Evolutionary conservation across 768 basidiomycete genomes (phyloP), one percentile per base, ranked within the genome.

Genomic region (Mycena metata): DNA sequence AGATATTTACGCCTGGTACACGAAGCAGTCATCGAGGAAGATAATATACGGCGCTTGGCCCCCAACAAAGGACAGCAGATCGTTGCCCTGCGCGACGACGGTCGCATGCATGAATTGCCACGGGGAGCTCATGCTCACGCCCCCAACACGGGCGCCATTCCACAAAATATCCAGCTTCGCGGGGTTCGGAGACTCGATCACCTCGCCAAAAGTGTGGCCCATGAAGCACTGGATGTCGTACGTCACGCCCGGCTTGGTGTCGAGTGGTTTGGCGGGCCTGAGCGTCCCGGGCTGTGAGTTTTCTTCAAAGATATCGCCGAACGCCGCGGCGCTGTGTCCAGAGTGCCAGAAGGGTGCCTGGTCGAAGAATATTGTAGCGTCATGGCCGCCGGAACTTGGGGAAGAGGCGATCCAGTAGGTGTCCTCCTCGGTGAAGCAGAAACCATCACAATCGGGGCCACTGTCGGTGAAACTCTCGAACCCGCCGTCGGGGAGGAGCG

Each of bases 211-310:
- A 11, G 79, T 72, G 67, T 80, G 82, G 47, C 77, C 76, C 49
- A 82, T 80, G 80, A 85, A 86, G 77, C 83, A 82, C 35, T 78
- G 77, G 60, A 85, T 77, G 39, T 71, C 69, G 69, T 86, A 86
- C 36, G 56, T 77, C 69, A 76, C 76, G 2, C 83, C 83, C 0
- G 79, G 71, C 1, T 76, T 73, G 5, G 84, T 85, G 15, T 71
- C 51, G 13, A 85, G 73, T 8, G 79, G 70, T 8, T 74, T 39
- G 4, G 74, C 64, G 0, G 78, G 78, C 5, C 77, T 76, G 47
- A 86, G 76, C 2, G 81, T 83, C 24, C 85, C 85, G 1, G 82
- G 39, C 41, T 80, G 71, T 15, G 71, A 46, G 63, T 85, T 84
- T 8, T 66, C 58, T 9, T 77, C 81, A 15, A 73, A 76, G 5